Evolutionary conservation across 352 stramenopile genomes (phyloP), one percentile per base, ranked within the genome.

Genomic region (Thraustochytrium striatum): DNA sequence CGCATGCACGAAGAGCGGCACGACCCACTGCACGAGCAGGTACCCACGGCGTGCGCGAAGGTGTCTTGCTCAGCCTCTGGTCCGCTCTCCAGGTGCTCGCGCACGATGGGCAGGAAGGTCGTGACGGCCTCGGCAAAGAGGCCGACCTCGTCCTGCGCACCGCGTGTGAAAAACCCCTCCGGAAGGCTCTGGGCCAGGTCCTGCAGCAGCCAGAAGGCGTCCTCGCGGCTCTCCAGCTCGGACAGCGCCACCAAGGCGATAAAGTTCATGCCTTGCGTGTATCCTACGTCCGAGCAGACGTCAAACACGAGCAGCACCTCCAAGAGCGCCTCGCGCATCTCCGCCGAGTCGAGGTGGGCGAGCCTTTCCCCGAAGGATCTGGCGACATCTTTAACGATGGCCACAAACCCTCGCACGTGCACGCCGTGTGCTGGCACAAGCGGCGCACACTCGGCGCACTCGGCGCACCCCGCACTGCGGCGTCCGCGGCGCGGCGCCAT

Each of bases 221-320:
- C 85, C 70, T 90, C 87, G 70, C 87, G 84, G 44, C 25, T 36
- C n/a, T n/a, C n/a, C 44, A 83, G 53, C 78, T 72, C 50, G 43
- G 83, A 50, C 57, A 85, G 73, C 32, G 72, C 38, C 86, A 91
- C 89, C 11, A 85, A 88, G 3, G 85, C 84, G 47, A 93, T 87
- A 69, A 92, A 91, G 43, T 92, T 92, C 88, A 94, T 93, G 9
- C 90, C 90, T 79, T 94, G 90, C 72, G 87, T 91, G 75, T 93
- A 93, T 16, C 87, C 85, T n/a, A 92, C 83, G 65, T 91, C 83
- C 16, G 3, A 32, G 33, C 41, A 73, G 32, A 65, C 57, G 32
- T 25, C 25, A 25, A 75, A 61, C 2, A 61, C 39, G 19, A 75
- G 9, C 8, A 75, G 50, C 19, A 75, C 43, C 43, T 75, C 44